Percentiles rank a stretch among this genome's conserved stretches.
These are phyloP conservation scores for Meripilus lineatus DNA, from an alignment of 1,284 basidiomycete species.

Conservation along the genomic window DNA sequence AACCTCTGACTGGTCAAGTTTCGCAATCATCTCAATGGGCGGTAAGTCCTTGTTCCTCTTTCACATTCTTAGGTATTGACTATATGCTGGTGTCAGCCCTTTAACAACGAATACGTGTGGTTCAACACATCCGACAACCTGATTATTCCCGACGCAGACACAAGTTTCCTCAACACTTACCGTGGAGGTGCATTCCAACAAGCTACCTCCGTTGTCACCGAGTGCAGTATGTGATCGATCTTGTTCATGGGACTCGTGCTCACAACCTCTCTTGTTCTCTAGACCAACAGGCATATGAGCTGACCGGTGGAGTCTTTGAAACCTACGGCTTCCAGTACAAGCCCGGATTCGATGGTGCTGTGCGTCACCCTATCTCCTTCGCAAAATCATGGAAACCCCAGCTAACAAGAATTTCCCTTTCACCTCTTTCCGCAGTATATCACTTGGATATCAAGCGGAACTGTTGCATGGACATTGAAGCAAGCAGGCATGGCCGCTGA, in stretches of 20 bases:
- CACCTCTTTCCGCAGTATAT: conserved; percentile 52
- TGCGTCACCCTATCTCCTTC: conserved; percentile 14
- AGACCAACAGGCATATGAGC: conserved; percentile 39
- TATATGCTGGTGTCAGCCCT: conserved; percentile 30
- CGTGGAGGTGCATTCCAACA: conserved; percentile 51
- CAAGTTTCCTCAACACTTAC: conserved; percentile 47
- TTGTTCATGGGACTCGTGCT: background rate
- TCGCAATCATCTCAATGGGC: conserved; percentile 46
- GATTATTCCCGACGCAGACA: conserved; percentile 37
- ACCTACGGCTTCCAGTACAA: conserved; percentile 63
- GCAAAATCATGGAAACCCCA: too few species aligned
- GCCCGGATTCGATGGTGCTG: conserved; percentile 37
- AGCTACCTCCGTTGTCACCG: conserved; percentile 32
- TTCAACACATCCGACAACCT: conserved; percentile 39
- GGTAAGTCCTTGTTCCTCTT: conserved; percentile 17
- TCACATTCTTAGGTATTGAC: background rate
- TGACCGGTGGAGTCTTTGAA: conserved; percentile 40
- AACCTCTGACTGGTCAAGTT: conserved; percentile 28
- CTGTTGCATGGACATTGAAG: conserved; percentile 73
- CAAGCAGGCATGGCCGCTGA: conserved; percentile 72
- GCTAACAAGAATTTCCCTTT: background rate
- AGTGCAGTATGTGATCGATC: conserved; percentile 20
- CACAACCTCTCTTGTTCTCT: background rate
- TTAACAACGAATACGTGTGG: conserved; percentile 39
- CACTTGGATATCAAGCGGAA: conserved; percentile 67